Percentiles rank a stretch among this genome's conserved stretches.
phyloP scores from a whole-genome alignment of 2,329 filamentous ascomycete species.

The Cladophialophora carrionii region DNA sequence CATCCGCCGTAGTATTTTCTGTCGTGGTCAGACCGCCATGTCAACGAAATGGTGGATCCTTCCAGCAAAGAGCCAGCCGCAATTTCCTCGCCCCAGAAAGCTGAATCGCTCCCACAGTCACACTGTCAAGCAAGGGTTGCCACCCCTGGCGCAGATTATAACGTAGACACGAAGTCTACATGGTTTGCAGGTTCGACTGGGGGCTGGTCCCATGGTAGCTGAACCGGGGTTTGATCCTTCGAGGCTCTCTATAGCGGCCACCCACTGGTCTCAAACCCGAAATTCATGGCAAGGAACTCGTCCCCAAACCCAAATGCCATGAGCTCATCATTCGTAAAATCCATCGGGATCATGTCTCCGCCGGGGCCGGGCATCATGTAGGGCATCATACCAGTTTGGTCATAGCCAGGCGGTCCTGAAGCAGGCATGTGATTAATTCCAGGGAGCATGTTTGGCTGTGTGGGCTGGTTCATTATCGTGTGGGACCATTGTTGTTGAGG shows the following conservation, averaged over 20 bases:
- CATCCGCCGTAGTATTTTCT: not conserved
- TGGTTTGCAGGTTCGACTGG: not conserved
- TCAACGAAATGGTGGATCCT: not conserved
- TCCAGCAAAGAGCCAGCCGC: not conserved
- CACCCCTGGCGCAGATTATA: not conserved
- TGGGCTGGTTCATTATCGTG: conserved; percentile 27
- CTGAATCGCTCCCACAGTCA: not conserved
- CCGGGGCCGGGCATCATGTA: conserved; percentile 32
- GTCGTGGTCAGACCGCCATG: not conserved
- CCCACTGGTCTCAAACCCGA: conserved; percentile 36
- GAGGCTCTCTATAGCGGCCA: conserved; percentile 24
- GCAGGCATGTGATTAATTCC: conserved; percentile 31
- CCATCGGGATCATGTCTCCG: conserved; percentile 33
- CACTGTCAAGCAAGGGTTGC: not conserved
- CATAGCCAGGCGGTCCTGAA: conserved; percentile 19
- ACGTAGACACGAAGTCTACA: not conserved
- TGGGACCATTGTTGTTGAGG: conserved; percentile 31
- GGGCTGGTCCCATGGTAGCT: not conserved
- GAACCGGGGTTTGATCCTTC: not conserved
- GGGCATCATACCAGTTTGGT: conserved; percentile 32
- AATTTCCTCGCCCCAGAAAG: not conserved
- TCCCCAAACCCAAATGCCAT: conserved; percentile 39
- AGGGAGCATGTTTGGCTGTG: conserved; percentile 30
- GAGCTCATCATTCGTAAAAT: conserved; percentile 38
- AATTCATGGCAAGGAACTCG: conserved; percentile 40